Base-by-base conservation (phyloP, 352 stramenopile species). In the Phytophthora capsici region DNA sequence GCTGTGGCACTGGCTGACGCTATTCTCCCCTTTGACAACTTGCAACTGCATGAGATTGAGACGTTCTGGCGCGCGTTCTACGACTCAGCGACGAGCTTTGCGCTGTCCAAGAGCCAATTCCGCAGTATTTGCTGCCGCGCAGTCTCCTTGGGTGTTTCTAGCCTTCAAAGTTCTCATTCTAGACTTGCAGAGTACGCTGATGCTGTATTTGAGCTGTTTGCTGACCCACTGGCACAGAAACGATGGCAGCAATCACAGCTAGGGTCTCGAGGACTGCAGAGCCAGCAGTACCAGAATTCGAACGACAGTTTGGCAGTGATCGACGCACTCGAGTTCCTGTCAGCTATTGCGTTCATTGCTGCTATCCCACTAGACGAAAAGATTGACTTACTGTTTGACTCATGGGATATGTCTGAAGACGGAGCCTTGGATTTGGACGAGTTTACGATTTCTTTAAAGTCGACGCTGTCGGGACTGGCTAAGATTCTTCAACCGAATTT, bases 401-500 rank as follows among this genome's bases (percentile, higher is more conserved):
- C 86, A 47, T 94, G 84, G 85, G 88, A 94, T 61, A 92, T 95
- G 84, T 95, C 86, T 0, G 84, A 93, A 52, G 86, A 94, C 28
- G 83, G 80, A 28, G 78, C 74, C 48, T 60, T 95, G 54, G 82
- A 94, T 51, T 58, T 95, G 30, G 87, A 93, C 30, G 86, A 95
- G 59, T 86, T 93, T 54, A 93, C 82, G n/a, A 93, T 95, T 54
- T 94, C 87, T 17, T 72, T 95, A 30, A 95, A 95, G 69, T 95
- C 87, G 38, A 94, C 87, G 14, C 63, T 95, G 28, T 66, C 76
- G 8, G 87, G 87, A 7, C 67, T 95, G 22, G 49, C 66, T 8
- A 91, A 93, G 48, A 85, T 94, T 25, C 47, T 95, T n/a, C 73
- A 73, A 41, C 57, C 69, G 14, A 55, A 61, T 10, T 58, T 58